Evolutionary conservation across 116 monocot species (phyloP).

Genomic region (Papilionanthe hybrid): DNA sequence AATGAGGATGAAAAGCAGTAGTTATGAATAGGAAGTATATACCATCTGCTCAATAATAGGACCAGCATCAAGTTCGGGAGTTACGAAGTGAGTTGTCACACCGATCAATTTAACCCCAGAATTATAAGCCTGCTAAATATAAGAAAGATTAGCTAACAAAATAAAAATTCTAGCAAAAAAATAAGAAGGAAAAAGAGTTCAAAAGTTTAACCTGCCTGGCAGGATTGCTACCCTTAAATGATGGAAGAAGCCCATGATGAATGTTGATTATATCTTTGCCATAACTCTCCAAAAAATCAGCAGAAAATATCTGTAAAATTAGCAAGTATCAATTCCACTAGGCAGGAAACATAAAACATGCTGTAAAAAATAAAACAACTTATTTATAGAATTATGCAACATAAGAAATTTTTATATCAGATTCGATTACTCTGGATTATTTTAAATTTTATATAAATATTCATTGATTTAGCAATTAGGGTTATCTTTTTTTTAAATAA

Average conservation of each 20-base stretch:
- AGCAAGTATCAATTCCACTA: background rate
- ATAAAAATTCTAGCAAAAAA: background rate
- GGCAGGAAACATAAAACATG: too few relatives aligned
- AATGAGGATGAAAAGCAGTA: background rate
- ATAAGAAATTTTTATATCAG: too few relatives aligned
- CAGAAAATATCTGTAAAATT: conserved; percentile 59
- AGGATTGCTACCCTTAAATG: conserved; percentile 87
- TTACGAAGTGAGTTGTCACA: conserved; percentile 89
- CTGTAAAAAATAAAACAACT: too few relatives aligned
- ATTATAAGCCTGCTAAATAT: conserved; percentile 57
- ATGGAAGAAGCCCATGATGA: conserved; percentile 98
- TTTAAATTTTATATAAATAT: too few relatives aligned
- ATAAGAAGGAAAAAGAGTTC: background rate
- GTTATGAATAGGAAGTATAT: conserved; percentile 3
- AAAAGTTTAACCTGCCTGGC: conserved; percentile 59
- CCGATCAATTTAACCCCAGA: conserved; percentile 95
- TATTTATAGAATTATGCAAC: too few relatives aligned
- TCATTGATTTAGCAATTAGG: too few relatives aligned
- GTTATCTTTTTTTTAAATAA: too few relatives aligned
- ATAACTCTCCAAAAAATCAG: conserved; percentile 69
- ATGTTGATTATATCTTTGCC: conserved; percentile 95
- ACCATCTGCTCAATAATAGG: conserved; percentile 98
- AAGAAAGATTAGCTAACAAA: background rate
- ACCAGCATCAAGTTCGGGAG: conserved; percentile 77
- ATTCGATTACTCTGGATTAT: too few relatives aligned